Percentiles rank a stretch among this genome's conserved stretches.
Conservation (phyloP, 2,329 filamentous ascomycete genomes). For the Ceratocystis destructans region DNA sequence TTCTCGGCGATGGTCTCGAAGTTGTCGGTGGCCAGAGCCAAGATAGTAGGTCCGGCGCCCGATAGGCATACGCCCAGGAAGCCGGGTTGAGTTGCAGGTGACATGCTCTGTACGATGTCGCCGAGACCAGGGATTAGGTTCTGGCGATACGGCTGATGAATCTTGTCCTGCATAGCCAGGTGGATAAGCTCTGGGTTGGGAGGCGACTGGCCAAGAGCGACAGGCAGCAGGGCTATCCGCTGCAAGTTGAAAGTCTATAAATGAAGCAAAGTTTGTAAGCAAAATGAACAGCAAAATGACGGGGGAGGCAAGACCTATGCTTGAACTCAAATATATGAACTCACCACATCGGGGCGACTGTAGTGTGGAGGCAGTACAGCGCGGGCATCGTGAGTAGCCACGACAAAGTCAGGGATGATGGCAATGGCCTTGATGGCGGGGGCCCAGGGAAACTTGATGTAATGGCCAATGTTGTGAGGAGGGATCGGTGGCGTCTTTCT, state of each 20-base stretch:
- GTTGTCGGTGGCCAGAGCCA: slow-evolving; percentile 80
- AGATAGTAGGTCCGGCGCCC: slow-evolving; percentile 85
- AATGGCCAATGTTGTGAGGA: slow-evolving; percentile 85
- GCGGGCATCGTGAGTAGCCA: slow-evolving; percentile 83
- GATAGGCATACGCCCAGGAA: slow-evolving; percentile 89
- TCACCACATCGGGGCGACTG: slow-evolving; percentile 65
- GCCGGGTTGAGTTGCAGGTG: slow-evolving; percentile 70
- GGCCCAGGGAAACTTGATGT: slow-evolving; percentile 90
- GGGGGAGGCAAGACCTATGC: background rate
- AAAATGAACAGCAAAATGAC: too few relatives aligned
- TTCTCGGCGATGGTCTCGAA: slow-evolving; percentile 74
- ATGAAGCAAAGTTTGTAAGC: background rate
- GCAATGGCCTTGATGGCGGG: slow-evolving; percentile 92
- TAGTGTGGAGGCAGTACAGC: slow-evolving; percentile 72
- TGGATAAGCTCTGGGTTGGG: slow-evolving; percentile 90
- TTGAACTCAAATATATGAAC: slow-evolving; percentile 24
- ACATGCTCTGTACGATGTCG: slow-evolving; percentile 83
- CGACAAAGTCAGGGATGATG: slow-evolving; percentile 91
- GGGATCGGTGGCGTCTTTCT: slow-evolving; percentile 75
- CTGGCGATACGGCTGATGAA: slow-evolving; percentile 93
- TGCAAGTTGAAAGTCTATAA: slow-evolving; percentile 78
- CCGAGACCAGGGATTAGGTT: slow-evolving; percentile 81
- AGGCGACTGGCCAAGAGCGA: slow-evolving; percentile 76
- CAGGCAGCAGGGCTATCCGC: slow-evolving; percentile 78
- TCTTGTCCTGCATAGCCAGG: slow-evolving; percentile 95